Evolutionary conservation across 2,329 filamentous ascomycete species (phyloP).

Genomic region (Chaetomiaceae sp.): DNA sequence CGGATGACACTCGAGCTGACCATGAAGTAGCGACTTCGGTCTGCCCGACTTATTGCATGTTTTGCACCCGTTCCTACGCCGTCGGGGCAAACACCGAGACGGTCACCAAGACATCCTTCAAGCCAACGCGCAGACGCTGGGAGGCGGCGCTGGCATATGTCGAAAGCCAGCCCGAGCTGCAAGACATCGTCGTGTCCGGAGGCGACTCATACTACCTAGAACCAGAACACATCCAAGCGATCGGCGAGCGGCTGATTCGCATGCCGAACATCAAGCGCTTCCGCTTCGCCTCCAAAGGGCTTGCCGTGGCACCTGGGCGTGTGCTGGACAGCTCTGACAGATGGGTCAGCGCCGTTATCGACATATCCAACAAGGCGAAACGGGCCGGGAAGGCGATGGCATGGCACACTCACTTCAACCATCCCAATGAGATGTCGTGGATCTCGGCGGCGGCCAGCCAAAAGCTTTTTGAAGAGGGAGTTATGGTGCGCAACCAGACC

Average conservation of each 20-base stretch:
- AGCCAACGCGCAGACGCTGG: slow-evolving; percentile 41
- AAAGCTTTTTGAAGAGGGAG: slow-evolving; percentile 42
- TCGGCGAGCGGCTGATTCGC: slow-evolving; percentile 49
- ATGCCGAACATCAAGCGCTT: slow-evolving; percentile 55
- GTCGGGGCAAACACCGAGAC: slow-evolving; percentile 50
- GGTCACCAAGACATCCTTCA: slow-evolving; percentile 40
- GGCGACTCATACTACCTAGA: slow-evolving; percentile 55
- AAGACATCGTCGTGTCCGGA: slow-evolving; percentile 57
- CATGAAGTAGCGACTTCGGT: slow-evolving; percentile 44
- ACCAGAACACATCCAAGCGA: slow-evolving; percentile 44
- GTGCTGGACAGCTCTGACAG: slow-evolving; percentile 44
- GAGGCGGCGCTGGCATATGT: slow-evolving; percentile 54
- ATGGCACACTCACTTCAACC: slow-evolving; percentile 61
- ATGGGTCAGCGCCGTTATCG: slow-evolving; percentile 49
- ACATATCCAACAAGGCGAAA: slow-evolving; percentile 44
- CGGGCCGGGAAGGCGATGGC: slow-evolving; percentile 53
- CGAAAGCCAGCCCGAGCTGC: slow-evolving; percentile 39
- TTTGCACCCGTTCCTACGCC: slow-evolving; percentile 55
- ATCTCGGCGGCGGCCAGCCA: slow-evolving; percentile 46
- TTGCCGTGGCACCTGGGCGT: slow-evolving; percentile 52
- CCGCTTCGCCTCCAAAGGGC: slow-evolving; percentile 56
- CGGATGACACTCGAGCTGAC: background rate
- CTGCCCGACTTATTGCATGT: slow-evolving; percentile 58
- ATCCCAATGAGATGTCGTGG: slow-evolving; percentile 57
- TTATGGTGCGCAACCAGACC: slow-evolving; percentile 54